Conservation (phyloP, 495 filamentous ascomycete species). For the Penicillium cataractarum region DNA sequence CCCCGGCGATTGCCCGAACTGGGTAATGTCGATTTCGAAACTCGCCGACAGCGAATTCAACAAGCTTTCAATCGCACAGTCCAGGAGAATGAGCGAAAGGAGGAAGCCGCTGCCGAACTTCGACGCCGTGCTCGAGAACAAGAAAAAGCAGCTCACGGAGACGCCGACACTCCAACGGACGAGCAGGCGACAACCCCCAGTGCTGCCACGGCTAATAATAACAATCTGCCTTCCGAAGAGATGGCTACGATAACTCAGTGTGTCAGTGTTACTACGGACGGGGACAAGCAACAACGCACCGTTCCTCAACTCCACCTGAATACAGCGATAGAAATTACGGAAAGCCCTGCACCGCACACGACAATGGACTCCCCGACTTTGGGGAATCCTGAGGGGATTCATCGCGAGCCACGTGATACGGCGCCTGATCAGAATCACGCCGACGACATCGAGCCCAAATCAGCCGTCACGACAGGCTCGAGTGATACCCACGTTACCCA, state of each 20-base stretch:
- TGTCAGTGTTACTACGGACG: constrained; percentile 4
- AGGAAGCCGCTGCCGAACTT: constrained; percentile 52
- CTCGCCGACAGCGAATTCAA: constrained; percentile 74
- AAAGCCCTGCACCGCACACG: constrained; percentile 19
- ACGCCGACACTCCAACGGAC: constrained; percentile 18
- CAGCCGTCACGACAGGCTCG: constrained; percentile 47
- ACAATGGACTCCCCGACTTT: constrained; percentile 69
- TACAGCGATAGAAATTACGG: constrained; percentile 23
- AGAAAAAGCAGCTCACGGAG: constrained; percentile 38
- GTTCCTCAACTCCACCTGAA: constrained; percentile 38
- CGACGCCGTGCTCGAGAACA: constrained; percentile 37
- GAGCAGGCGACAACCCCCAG: constrained; percentile 23
- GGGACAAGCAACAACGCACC: constrained; percentile 9
- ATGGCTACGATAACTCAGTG: constrained; percentile 36
- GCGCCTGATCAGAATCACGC: constrained; percentile 48
- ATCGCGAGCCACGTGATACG: constrained; percentile 32
- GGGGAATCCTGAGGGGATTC: constrained; percentile 64
- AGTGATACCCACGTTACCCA: constrained; percentile 63
- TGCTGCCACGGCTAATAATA: constrained; percentile 18
- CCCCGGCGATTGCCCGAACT: constrained; percentile 57
- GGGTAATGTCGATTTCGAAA: constrained; percentile 76
- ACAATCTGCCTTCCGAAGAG: constrained; percentile 21
- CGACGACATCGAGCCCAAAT: constrained; percentile 44
- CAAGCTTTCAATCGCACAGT: constrained; percentile 79
- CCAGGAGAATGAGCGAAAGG: constrained; percentile 65